Conservation (phyloP, 2,329 filamentous ascomycete species). For the Aspergillus pseudoglaucus region DNA sequence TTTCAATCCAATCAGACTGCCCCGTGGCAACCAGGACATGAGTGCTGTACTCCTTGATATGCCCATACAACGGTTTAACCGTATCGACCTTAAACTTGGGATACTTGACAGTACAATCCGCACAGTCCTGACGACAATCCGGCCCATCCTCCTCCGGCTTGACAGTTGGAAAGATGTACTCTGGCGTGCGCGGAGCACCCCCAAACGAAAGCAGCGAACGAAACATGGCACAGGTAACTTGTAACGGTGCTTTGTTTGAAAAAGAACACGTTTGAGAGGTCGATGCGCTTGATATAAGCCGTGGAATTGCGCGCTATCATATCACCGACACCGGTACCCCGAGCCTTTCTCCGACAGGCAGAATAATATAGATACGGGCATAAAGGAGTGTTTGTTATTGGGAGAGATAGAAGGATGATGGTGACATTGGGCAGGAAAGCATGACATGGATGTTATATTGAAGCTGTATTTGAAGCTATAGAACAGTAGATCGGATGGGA, state of each 20-base stretch:
- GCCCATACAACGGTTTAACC: conserved; percentile 26
- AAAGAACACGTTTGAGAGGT: background rate
- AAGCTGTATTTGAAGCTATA: background rate
- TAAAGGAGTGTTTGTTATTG: background rate
- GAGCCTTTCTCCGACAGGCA: background rate
- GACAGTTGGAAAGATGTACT: conserved; percentile 34
- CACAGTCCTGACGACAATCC: conserved; percentile 30
- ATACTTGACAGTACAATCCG: conserved; percentile 30
- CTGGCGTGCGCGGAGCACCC: conserved; percentile 9
- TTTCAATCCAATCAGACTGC: conserved; percentile 31
- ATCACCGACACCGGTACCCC: background rate
- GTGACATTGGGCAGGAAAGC: background rate
- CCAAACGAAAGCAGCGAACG: conserved; percentile 27
- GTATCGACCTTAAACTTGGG: conserved; percentile 33
- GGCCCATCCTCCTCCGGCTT: conserved; percentile 26
- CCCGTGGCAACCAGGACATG: conserved; percentile 36
- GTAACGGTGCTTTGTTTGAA: background rate
- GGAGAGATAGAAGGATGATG: background rate
- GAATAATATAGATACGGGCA: background rate
- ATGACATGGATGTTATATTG: background rate
- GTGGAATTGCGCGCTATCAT: background rate
- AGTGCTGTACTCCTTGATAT: conserved; percentile 29
- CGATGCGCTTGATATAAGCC: background rate
- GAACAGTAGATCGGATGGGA: background rate
- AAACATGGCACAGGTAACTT: conserved; percentile 17